Base-by-base conservation (phyloP, 1,139 yeast genomes). In the Cylindricascospora bacillispora region DNA sequence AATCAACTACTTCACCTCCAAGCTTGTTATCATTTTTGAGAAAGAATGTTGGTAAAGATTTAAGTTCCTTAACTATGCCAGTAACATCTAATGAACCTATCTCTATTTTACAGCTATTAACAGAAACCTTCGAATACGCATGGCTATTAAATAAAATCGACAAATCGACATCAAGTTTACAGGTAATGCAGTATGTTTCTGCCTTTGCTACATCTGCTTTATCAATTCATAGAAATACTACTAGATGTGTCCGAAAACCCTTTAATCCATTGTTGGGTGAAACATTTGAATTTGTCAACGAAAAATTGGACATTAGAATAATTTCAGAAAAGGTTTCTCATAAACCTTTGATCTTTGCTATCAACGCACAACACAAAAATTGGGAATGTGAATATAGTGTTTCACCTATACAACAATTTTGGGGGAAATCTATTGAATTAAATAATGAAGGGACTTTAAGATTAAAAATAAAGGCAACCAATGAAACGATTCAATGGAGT, bases 401-500 rank as follows among this genome's bases (percentile, higher is more conserved):
- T 2, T 65, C 75, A 19, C 97, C 98, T 0, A 68, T 72, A 18
- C 95, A 86, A 46, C 85, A 83, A 52, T 83, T 82, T 46, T 89
- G 95, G 93, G 97, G 97, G 31, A 89, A 89, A 56, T 77, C 85
- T 25, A 73, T 83, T 10, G 97, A 89, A 53, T 62, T 89, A 35
- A 68, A 70, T 28, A 82, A 83, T 39, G 72, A 69, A 31, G 98
- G 98, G 24, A 59, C 59, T 10, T 60, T 77, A 4, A 66, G 66
- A 28, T 60, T 85, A 29, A 62, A 65, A 2, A 61, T 75, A 27
- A 70, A 67, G 47, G 36, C 57, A 6, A 66, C 80, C 0, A 86
- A 86, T 4, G 93, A 81, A 45, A 63, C 66, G 4, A 81, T 73
- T 48, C 70, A 73, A 36, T 89, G 93, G 89, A 53, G 61, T 13